Conservation (phyloP, 306 rosid species). For the Rosa chinensis region DNA sequence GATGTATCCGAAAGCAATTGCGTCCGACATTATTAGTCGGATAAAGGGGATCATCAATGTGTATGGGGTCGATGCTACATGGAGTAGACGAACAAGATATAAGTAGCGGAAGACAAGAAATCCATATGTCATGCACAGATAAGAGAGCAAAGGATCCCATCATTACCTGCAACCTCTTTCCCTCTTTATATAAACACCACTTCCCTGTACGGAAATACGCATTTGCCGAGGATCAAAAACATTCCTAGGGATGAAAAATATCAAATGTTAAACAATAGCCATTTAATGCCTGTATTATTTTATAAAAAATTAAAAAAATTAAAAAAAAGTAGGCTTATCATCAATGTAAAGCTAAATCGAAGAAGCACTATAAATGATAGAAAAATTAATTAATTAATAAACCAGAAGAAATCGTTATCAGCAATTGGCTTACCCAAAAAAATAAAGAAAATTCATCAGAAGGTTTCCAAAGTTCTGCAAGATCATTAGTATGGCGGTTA, state of each 20-base stretch:
- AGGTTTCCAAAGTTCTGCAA: conserved; percentile 92
- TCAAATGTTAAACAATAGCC: not conserved
- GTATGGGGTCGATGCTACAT: conserved; percentile 93
- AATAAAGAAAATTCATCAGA: conserved; percentile 86
- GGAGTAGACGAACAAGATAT: conserved; percentile 26
- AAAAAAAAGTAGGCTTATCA: not conserved
- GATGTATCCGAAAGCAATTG: conserved; percentile 97
- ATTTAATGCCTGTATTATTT: no score
- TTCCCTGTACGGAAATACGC: conserved; percentile 95
- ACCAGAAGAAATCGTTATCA: conserved; percentile 6
- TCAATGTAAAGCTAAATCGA: conserved; percentile 14
- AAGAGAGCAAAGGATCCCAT: conserved; percentile 19
- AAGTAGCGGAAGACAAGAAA: conserved; percentile 14
- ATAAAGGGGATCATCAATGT: conserved; percentile 91
- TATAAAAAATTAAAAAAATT: not conserved
- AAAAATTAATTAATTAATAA: not conserved
- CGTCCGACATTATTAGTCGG: conserved; percentile 92
- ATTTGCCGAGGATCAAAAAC: conserved; percentile 96
- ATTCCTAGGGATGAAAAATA: conserved; percentile 52
- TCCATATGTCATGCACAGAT: conserved; percentile 11
- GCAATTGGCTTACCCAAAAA: conserved; percentile 76
- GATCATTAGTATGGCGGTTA: conserved; percentile 13
- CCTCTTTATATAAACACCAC: conserved; percentile 90
- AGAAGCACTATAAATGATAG: conserved; percentile 15
- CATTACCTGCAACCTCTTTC: conserved; percentile 96